Evolutionary conservation across 441 rosid species (phyloP).

Genomic region (Monsonia emarginata): DNA sequence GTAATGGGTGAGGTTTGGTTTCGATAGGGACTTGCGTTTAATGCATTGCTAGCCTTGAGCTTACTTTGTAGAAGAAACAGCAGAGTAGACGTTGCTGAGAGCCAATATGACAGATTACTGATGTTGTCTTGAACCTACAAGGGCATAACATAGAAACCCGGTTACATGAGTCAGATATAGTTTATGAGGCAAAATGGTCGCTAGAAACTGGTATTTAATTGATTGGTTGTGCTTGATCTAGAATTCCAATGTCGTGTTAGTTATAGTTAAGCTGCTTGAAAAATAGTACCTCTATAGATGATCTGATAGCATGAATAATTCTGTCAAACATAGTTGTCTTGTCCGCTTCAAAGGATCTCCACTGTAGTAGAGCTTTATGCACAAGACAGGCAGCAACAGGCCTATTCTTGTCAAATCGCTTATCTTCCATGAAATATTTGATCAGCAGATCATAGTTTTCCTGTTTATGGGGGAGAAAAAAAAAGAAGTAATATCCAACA

Average conservation of each 20-base stretch:
- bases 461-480: conserved; percentile 29
- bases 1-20: conserved; percentile 32
- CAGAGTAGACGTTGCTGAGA: conserved; percentile 55
- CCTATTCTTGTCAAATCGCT: conserved; percentile 35
- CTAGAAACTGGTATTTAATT: background rate
- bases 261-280: conserved; percentile 11
- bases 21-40: conserved; percentile 30
- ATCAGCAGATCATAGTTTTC: conserved; percentile 53
- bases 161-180: conserved; percentile 6
- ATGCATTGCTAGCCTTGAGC: conserved; percentile 42
- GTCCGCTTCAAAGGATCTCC: conserved; percentile 71
- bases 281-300: conserved; percentile 40
- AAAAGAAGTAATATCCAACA: conserved; percentile 7
- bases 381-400: conserved; percentile 53
- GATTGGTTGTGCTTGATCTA: background rate
- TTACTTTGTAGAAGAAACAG: conserved; percentile 53
- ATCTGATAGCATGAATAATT: conserved; percentile 46
- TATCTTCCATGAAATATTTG: conserved; percentile 39
- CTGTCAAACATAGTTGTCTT: conserved; percentile 54
- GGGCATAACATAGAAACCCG: conserved; percentile 13
- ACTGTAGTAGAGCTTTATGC: conserved; percentile 51
- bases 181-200: background rate
- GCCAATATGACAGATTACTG: conserved; percentile 52
- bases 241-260: background rate
- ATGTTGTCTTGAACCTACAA: conserved; percentile 42